phyloP scores from a whole-genome alignment of 1,284 basidiomycete genomes.

The Ceratobasidium theobromae region DNA sequence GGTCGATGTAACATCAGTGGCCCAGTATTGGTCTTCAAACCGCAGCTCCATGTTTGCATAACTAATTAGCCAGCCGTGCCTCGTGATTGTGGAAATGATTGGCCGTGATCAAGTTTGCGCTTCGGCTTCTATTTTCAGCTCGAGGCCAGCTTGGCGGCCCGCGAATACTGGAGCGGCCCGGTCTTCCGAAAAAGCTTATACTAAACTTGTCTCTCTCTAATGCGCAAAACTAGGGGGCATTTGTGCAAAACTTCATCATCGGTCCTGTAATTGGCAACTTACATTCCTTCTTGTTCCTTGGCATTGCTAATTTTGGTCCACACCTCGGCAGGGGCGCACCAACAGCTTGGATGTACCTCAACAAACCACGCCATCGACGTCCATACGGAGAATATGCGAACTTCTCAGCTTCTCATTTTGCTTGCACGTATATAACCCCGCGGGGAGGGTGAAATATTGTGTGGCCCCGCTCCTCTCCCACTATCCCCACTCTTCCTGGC shows the following conservation, averaged over 20 bases:
- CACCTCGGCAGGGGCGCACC: not conserved
- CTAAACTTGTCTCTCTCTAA: not conserved
- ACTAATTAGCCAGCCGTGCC: no score
- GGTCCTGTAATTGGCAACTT: not conserved
- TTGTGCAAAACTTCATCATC: not conserved
- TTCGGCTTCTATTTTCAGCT: slow-evolving; percentile 3
- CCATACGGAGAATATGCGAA: slow-evolving; percentile 21
- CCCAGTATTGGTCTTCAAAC: no score
- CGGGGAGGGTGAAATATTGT: not conserved
- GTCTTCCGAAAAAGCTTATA: not conserved
- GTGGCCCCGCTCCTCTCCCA: slow-evolving; percentile 16
- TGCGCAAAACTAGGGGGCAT: not conserved
- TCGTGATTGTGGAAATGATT: no score
- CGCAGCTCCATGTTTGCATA: no score
- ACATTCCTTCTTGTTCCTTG: slow-evolving; percentile 7
- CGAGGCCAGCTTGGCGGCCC: not conserved
- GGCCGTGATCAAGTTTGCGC: no score
- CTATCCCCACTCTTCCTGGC: not conserved
- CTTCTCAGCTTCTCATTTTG: slow-evolving; percentile 9
- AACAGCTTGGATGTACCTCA: slow-evolving; percentile 16
- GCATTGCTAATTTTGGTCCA: slow-evolving; percentile 1
- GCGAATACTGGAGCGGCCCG: slow-evolving; percentile 7
- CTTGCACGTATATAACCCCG: slow-evolving; percentile 18
- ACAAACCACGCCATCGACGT: slow-evolving; percentile 1
- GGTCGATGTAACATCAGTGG: no score